Evolutionary conservation across 495 filamentous ascomycete species (phyloP).

Genomic region (Xylaria flabelliformis): DNA sequence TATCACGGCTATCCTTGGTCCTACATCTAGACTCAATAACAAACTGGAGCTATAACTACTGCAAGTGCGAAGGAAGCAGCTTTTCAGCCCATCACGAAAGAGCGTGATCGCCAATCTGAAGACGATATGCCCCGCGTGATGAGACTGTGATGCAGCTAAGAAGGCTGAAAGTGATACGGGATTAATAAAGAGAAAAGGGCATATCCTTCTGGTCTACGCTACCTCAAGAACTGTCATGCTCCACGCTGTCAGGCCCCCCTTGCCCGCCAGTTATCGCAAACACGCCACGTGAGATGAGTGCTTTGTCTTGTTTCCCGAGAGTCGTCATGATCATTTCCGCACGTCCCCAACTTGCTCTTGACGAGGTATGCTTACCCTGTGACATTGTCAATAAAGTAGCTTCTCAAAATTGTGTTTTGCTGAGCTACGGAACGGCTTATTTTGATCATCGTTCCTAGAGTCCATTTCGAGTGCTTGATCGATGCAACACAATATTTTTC

Average conservation of each 20-base stretch:
- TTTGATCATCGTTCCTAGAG: background rate
- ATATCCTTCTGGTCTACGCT: background rate
- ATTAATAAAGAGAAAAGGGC: background rate
- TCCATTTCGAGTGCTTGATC: background rate
- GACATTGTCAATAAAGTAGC: background rate
- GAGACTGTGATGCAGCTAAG: too few species aligned
- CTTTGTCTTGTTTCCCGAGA: background rate
- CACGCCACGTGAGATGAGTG: background rate
- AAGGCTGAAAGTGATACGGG: background rate
- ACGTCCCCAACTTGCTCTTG: background rate
- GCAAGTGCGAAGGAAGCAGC: background rate
- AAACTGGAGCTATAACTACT: background rate
- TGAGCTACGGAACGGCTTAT: background rate
- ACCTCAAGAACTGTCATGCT: background rate
- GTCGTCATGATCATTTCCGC: background rate
- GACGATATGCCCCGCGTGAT: background rate
- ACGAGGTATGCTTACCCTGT: background rate
- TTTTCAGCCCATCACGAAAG: background rate
- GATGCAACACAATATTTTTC: background rate
- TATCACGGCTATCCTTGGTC: background rate
- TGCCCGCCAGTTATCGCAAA: background rate
- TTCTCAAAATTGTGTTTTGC: background rate
- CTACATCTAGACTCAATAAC: background rate
- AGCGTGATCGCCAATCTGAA: constrained; percentile 32
- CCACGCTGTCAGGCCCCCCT: background rate